Percentiles rank a stretch among this genome's conserved stretches.
These are phyloP conservation scores for Castanea mollissima DNA, from an alignment of 306 rosid genomes.

Conservation along the genomic window DNA sequence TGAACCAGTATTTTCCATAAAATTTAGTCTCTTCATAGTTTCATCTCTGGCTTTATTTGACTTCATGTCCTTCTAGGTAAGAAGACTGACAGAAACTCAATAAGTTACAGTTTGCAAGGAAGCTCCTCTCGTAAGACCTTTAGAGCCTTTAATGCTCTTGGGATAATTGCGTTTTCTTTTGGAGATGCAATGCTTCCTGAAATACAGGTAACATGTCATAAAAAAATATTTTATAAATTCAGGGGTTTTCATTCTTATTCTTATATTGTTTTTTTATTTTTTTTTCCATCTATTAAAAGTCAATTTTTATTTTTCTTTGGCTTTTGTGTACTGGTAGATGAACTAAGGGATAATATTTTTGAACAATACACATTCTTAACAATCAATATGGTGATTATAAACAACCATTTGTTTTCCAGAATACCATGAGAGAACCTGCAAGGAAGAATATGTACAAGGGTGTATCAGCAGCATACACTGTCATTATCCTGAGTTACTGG, in stretches of 20 bases:
- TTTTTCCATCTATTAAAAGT: not conserved
- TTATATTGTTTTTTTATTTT: not conserved
- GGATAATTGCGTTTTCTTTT: slow-evolving; percentile 69
- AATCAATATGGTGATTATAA: not conserved
- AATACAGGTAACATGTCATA: slow-evolving; percentile 49
- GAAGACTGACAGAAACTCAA: slow-evolving; percentile 55
- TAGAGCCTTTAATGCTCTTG: slow-evolving; percentile 74
- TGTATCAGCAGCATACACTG: slow-evolving; percentile 63
- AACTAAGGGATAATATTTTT: not conserved
- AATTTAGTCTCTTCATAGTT: not conserved
- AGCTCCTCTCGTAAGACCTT: slow-evolving; percentile 51
- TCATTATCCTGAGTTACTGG: slow-evolving; percentile 67
- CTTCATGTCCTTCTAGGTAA: slow-evolving; percentile 41
- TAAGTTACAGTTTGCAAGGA: slow-evolving; percentile 54
- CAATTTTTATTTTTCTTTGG: not conserved
- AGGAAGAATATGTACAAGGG: slow-evolving; percentile 66
- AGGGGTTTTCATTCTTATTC: not conserved
- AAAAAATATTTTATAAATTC: not conserved
- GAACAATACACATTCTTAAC: not conserved
- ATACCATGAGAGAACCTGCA: slow-evolving; percentile 66
- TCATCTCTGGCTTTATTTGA: not conserved
- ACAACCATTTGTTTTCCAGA: slow-evolving; percentile 36
- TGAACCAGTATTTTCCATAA: not conserved
- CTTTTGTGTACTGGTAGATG: not conserved
- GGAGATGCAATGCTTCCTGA: slow-evolving; percentile 90